Conservation (phyloP, 441 rosid species). For the Oxalis stricta region DNA sequence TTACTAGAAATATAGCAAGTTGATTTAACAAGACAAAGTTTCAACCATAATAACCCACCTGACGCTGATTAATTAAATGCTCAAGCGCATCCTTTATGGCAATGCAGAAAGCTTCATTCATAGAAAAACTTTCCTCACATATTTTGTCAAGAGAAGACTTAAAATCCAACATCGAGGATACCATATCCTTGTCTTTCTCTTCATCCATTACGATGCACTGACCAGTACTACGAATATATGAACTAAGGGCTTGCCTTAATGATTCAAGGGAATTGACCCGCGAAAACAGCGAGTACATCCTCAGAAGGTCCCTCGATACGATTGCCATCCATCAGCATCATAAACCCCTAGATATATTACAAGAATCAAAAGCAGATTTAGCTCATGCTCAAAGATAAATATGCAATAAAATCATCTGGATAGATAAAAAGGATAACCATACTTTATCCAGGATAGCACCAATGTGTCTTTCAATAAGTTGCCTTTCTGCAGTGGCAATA, state of each 20-base stretch:
- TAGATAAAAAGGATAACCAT: conserved; percentile 8
- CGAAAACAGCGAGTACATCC: conserved; percentile 61
- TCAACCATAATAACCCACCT: too few relatives aligned
- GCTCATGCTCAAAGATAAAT: conserved; percentile 1
- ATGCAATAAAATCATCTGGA: conserved; percentile 2
- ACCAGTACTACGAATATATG: conserved; percentile 74
- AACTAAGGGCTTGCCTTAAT: conserved; percentile 70
- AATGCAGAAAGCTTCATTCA: conserved; percentile 80
- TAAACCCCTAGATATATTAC: conserved; percentile 58
- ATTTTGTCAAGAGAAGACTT: conserved; percentile 78
- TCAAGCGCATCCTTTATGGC: conserved; percentile 94
- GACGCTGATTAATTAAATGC: conserved; percentile 90
- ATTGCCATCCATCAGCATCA: conserved; percentile 84
- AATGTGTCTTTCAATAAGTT: conserved; percentile 84
- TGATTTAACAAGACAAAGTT: too few relatives aligned
- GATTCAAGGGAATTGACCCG: conserved; percentile 84
- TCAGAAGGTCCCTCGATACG: conserved; percentile 78
- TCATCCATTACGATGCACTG: conserved; percentile 86
- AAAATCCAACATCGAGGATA: conserved; percentile 66
- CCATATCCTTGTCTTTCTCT: conserved; percentile 99
- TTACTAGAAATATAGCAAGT: too few relatives aligned
- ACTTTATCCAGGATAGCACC: conserved; percentile 91
- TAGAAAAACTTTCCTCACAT: conserved; percentile 89
- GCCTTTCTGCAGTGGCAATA: conserved; percentile 72
- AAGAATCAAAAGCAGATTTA: conserved; percentile 7